Evolutionary conservation across 2,329 filamentous ascomycete genomes (phyloP), one percentile per base, ranked within the genome.

Genomic region (Cadophora malorum): DNA sequence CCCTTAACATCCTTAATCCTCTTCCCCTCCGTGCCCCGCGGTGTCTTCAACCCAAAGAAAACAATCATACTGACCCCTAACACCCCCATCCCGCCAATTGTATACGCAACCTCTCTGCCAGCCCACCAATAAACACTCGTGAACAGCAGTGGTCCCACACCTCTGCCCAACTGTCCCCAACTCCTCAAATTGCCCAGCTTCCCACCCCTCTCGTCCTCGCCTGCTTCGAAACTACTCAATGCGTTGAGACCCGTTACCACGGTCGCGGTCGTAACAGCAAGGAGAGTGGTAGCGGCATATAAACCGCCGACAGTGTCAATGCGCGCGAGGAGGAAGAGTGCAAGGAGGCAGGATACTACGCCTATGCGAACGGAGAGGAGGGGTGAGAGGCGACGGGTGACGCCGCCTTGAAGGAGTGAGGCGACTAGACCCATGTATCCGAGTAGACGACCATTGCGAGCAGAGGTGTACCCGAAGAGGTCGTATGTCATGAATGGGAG

Each of bases 121-220:
- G 93, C 94, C 96, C 96, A 99, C 96, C 96, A 99, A 81, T 99
- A 99, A 66, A 99, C 83, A 60, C 93, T 93, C 70, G 96, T 98
- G 78, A 99, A 99, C 45, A 97, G 81, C 4, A 99, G 79, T 0
- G 96, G 96, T 0, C 96, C 96, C 12, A 97, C 79, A 0, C 94
- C 93, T 41, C 96, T 86, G 2, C 96, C 96, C 4, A 94, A 86
- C 83, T 99, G 96, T 6, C 96, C 95, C 89, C 84, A 89, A 73
- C 85, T 88, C 33, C 96, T 85, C 73, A 98, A 85, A 67, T 92
- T 90, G 3, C 96, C 96, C 63, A 99, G 82, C 77, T 97, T 96
- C 58, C 90, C 90, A 3, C 96, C 96, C 50, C 95, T 85, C 80
- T 98, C 94, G 47, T 85, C 86, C 69, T 91, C 90, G 55, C 83